These are phyloP conservation scores for Pinus tabuliformis DNA, from an alignment of 75 land plant genomes.

Conservation along the genomic window DNA sequence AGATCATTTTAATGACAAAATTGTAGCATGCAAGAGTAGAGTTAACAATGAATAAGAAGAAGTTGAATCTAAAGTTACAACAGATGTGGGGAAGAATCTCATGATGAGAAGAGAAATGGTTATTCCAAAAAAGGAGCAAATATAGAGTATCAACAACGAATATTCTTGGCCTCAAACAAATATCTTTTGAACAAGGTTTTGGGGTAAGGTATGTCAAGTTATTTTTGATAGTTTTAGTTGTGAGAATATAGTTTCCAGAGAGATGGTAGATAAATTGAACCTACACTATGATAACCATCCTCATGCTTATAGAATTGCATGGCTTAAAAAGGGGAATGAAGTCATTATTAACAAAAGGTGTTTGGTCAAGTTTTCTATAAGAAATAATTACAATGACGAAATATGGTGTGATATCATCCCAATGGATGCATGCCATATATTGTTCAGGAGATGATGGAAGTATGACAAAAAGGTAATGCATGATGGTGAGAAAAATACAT, in stretches of 20 bases:
- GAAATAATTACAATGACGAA: not conserved
- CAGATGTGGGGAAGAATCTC: too few species aligned
- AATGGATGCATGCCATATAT: conserved; percentile 7
- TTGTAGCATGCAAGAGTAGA: too few species aligned
- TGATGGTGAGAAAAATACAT: not conserved
- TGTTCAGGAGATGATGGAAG: not conserved
- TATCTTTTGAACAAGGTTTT: not conserved
- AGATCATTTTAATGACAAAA: too few species aligned
- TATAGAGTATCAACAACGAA: too few species aligned
- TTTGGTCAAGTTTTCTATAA: not conserved
- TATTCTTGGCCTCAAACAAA: not conserved
- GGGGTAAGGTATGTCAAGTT: not conserved
- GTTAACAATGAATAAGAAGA: too few species aligned
- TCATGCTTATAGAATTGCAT: not conserved
- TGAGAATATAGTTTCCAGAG: not conserved
- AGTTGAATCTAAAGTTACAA: too few species aligned
- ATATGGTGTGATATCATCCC: conserved; percentile 3
- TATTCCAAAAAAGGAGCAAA: too few species aligned
- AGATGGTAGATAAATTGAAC: not conserved
- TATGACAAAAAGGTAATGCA: not conserved
- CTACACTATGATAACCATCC: not conserved
- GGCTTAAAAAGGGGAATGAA: not conserved
- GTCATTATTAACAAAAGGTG: not conserved
- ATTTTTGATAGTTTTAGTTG: not conserved
- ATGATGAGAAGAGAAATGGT: too few species aligned